Evolutionary conservation across 1,284 basidiomycete species (phyloP), one percentile per base, ranked within the genome.

Genomic region (Grifola frondosa): DNA sequence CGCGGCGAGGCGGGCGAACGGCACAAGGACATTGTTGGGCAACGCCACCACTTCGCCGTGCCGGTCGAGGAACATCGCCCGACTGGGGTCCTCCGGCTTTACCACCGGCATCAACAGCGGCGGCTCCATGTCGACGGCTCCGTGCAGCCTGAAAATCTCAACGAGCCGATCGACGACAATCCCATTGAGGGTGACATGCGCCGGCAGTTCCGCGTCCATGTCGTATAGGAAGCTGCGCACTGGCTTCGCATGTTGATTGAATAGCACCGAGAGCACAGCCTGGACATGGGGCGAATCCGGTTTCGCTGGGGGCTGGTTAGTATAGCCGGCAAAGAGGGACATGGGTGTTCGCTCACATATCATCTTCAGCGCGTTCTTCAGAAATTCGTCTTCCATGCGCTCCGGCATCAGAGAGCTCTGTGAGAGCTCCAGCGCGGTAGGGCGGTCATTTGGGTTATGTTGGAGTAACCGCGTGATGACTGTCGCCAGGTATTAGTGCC

Each of bases 1-100:
- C 0, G 89, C 91, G 13, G 91, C 91, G 30, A 91, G 73, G 34
- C 93, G 76, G 8, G 94, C 92, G 63, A 97, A 96, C 0, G 88
- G 84, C 2, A 89, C 71, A 11, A 95, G 71, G 11, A 84, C 78
- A 48, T 90, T 85, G 46, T 84, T 84, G 0, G 92, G 88, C 21
- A 97, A 71, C 29, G 80, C 77, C 3, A 96, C 85, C 1, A 93
- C 70, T 50, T 92, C 88, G 2, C 91, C 91, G 40, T 86, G 84
- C 42, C 80, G 71, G 66, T 94, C 90, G n/a, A 94, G 75, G 54
- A 93, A 84, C 3, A 81, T 70, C 0, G 86, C 86, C 20, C 82
- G 78, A 5, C 74, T 78, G 46, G 69, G 70, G 42, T 83, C 77
- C 7, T 88, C 80, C 0, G 71, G 63, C 31, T 78, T 75, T 25